Percentiles rank a stretch among this genome's conserved stretches.
Conservation (phyloP, 1,284 basidiomycete genomes). For the Trichosporon coremiiforme region DNA sequence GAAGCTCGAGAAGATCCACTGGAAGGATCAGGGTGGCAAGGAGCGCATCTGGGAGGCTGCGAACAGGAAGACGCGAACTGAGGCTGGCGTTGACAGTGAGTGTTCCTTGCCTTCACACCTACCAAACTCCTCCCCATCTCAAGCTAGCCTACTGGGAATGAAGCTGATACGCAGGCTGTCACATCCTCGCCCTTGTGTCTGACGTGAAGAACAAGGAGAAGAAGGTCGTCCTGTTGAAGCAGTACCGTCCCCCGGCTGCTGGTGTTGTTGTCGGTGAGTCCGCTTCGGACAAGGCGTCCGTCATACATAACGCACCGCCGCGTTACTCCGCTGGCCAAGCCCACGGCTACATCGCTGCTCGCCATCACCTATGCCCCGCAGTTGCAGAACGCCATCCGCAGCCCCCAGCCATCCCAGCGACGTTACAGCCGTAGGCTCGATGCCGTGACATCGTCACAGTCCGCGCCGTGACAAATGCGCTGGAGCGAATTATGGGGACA, state of each 20-base stretch:
- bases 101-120: conserved; percentile 4
- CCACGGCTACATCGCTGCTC: too few relatives aligned
- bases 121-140: neutral
- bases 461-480: too few relatives aligned
- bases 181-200: conserved; percentile 77
- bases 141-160: too few relatives aligned
- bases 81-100: conserved; percentile 76
- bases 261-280: conserved; percentile 69
- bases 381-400: too few relatives aligned
- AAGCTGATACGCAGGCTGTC: conserved; percentile 63
- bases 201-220: conserved; percentile 60
- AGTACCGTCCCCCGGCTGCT: conserved; percentile 79
- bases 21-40: conserved; percentile 70
- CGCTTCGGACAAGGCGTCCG: neutral
- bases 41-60: conserved; percentile 85
- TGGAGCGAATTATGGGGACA: neutral
- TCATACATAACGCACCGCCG: neutral
- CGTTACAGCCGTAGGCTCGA: too few relatives aligned
- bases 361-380: neutral
- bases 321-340: too few relatives aligned
- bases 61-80: conserved; percentile 71
- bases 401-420: neutral
- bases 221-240: conserved; percentile 82
- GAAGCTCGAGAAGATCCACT: conserved; percentile 62
- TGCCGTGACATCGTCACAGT: too few relatives aligned